Evolutionary conservation across 768 basidiomycete genomes (phyloP).

Genomic region (Suillus bovinus): DNA sequence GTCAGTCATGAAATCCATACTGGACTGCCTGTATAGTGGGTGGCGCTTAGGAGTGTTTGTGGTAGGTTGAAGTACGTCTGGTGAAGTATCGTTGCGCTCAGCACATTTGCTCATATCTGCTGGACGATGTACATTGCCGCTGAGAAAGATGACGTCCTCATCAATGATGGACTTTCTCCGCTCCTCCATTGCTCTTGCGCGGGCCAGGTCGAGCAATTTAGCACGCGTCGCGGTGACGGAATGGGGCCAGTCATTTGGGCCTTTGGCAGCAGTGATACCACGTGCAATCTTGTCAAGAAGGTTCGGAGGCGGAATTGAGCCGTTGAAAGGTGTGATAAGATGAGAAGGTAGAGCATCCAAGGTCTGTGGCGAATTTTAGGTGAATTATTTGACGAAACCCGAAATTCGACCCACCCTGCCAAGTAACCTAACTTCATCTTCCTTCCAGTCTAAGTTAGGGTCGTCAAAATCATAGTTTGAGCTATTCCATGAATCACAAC

Average conservation of each 20-base stretch:
- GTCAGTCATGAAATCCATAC: constrained; percentile 80
- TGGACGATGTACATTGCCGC: constrained; percentile 6
- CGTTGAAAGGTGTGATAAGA: constrained; percentile 86
- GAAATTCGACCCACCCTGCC: constrained; percentile 51
- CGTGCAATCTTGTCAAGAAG: constrained; percentile 86
- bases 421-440: constrained; percentile 68
- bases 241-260: constrained; percentile 79
- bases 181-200: constrained; percentile 57
- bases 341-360: constrained; percentile 82
- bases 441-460: constrained; percentile 69
- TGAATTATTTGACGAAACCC: background rate
- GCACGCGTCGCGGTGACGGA: constrained; percentile 79
- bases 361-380: constrained; percentile 48
- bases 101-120: background rate
- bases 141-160: constrained; percentile 42
- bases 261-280: constrained; percentile 73
- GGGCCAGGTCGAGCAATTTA: constrained; percentile 81
- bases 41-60: constrained; percentile 53
- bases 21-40: constrained; percentile 76
- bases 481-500: constrained; percentile 84
- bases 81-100: constrained; percentile 19
- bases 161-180: constrained; percentile 43
- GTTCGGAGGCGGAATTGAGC: constrained; percentile 81
- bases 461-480: constrained; percentile 68
- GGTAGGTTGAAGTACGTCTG: constrained; percentile 46